phyloP scores from a whole-genome alignment of 2,329 filamentous ascomycete genomes.

The Pseudocercospora fuligena region DNA sequence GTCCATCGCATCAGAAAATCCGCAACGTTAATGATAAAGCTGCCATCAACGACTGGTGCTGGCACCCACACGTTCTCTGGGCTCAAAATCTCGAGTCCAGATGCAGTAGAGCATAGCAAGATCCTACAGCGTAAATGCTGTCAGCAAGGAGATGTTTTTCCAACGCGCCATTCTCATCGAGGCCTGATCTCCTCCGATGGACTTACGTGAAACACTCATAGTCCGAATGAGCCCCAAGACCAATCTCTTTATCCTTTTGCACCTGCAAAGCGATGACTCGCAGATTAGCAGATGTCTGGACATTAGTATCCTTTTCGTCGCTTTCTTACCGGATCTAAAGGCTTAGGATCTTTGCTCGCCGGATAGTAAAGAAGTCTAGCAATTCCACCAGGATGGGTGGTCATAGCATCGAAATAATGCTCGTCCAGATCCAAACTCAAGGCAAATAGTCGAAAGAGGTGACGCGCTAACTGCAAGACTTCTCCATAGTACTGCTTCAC shows the following conservation, averaged over 20 bases:
- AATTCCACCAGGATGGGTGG: conserved; percentile 48
- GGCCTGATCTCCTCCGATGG: background rate
- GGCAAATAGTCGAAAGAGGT: conserved; percentile 49
- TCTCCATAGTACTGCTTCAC: conserved; percentile 47
- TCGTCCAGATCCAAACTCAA: conserved; percentile 46
- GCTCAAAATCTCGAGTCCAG: conserved; percentile 37
- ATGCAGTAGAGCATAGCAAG: conserved; percentile 33
- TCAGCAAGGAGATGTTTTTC: background rate
- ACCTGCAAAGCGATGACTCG: background rate
- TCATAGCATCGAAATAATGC: conserved; percentile 47
- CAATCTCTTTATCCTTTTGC: conserved; percentile 39
- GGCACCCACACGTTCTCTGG: conserved; percentile 51
- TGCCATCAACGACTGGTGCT: conserved; percentile 50
- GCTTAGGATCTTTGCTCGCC: conserved; percentile 35
- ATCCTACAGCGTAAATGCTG: conserved; percentile 16
- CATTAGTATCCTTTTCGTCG: background rate
- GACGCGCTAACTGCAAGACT: conserved; percentile 45
- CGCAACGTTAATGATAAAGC: conserved; percentile 57
- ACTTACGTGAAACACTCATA: conserved; percentile 38
- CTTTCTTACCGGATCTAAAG: conserved; percentile 17
- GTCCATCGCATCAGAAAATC: conserved; percentile 57
- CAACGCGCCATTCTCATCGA: background rate
- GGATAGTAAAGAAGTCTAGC: conserved; percentile 48
- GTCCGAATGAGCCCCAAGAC: conserved; percentile 45
- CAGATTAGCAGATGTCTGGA: background rate